These are phyloP conservation scores for Lenwebbia sp. DNA, from an alignment of 345 rosid genomes.

Conservation along the genomic window DNA sequence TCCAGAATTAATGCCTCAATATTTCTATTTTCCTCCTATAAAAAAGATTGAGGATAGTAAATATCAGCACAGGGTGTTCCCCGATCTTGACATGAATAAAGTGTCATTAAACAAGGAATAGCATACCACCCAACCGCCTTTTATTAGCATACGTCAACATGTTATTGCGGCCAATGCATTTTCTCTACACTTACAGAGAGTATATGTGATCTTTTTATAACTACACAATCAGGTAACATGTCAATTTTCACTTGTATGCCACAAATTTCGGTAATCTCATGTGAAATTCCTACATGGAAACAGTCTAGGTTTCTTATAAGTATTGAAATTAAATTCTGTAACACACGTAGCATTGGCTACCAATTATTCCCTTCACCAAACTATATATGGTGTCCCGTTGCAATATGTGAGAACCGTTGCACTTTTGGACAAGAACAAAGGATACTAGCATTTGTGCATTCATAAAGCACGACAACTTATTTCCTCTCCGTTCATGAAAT, in stretches of 20 bases:
- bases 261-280: neutral
- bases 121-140: neutral
- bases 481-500: neutral
- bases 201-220: neutral
- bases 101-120: neutral
- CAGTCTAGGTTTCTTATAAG: neutral
- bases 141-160: neutral
- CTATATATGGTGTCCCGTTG: neutral
- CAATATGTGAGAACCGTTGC: too few species aligned
- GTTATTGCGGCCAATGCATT: neutral
- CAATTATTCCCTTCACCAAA: neutral
- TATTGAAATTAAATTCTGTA: neutral
- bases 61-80: neutral
- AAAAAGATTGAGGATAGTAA: neutral
- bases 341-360: fast-evolving
- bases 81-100: neutral
- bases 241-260: neutral
- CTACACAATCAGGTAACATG: too few species aligned
- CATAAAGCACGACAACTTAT: neutral
- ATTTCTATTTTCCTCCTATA: neutral
- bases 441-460: neutral
- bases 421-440: too few species aligned
- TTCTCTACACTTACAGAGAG: neutral
- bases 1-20: neutral
- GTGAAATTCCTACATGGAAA: neutral